A percentile compares a stretch with the other conserved stretches of the same genome.
Evolutionary conservation across 2,329 filamentous ascomycete genomes (phyloP).

Genomic region (Fusarium sp.): DNA sequence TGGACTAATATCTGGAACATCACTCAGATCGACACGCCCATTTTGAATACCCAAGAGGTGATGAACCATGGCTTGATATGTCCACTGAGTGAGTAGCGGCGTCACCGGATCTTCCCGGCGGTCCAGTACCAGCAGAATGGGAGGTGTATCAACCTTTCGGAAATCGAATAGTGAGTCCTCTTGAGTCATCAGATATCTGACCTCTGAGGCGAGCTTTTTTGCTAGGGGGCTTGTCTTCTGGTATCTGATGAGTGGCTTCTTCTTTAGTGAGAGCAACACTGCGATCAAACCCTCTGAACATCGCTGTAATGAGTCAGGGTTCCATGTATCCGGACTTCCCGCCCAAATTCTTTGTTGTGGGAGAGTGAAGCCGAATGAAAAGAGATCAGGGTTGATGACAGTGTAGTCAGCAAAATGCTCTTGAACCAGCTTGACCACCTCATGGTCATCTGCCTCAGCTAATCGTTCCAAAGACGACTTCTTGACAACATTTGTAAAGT

Average conservation of each 20-base stretch:
- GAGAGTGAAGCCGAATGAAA: conserved; percentile 79
- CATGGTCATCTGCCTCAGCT: conserved; percentile 96
- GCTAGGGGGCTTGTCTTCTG: conserved; percentile 90
- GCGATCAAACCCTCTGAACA: conserved; percentile 90
- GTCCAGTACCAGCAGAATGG: conserved; percentile 90
- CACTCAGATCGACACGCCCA: conserved; percentile 89
- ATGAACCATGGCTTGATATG: conserved; percentile 99
- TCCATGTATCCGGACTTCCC: conserved; percentile 86
- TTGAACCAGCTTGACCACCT: conserved; percentile 93
- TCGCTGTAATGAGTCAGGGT: conserved; percentile 86
- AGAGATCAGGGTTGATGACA: conserved; percentile 94
- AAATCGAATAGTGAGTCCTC: conserved; percentile 98
- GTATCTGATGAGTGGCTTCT: conserved; percentile 94
- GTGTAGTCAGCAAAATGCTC: conserved; percentile 98
- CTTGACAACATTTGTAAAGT: conserved; percentile 97
- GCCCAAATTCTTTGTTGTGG: conserved; percentile 86
- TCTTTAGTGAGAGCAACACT: conserved; percentile 88
- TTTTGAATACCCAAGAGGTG: conserved; percentile 94
- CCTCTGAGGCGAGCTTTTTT: conserved; percentile 92
- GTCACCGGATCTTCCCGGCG: conserved; percentile 95
- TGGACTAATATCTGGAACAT: conserved; percentile 84
- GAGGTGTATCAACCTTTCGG: conserved; percentile 91
- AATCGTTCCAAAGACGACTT: conserved; percentile 95
- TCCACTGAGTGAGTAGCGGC: conserved; percentile 96
- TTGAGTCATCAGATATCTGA: conserved; percentile 92